Percentiles rank a stretch among this genome's conserved stretches.
Evolutionary conservation across 208 protist species (phyloP).

Genomic region (Tritrichomonas musculus): DNA sequence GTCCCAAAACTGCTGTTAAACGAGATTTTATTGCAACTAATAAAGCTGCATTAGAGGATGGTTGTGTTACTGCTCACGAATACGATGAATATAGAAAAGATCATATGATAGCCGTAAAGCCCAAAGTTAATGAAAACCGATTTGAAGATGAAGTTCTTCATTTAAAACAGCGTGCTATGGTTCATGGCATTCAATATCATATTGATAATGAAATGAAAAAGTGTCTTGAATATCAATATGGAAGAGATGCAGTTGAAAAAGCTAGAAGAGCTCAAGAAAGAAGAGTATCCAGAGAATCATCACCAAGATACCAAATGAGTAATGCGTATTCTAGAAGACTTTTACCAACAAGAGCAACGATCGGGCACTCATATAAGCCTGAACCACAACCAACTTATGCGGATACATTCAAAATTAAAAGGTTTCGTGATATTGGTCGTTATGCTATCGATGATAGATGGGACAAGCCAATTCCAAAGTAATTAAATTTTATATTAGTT

Average conservation of each 20-base stretch:
- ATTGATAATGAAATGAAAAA: not conserved
- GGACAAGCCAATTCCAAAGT: no score
- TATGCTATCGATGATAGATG: not conserved
- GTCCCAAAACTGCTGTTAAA: not conserved
- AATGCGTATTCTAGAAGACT: not conserved
- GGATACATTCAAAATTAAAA: slow-evolving; percentile 15
- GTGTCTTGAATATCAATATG: not conserved
- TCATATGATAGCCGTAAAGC: not conserved
- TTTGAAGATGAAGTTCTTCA: not conserved
- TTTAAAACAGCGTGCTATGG: not conserved
- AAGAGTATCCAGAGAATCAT: no score
- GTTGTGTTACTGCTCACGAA: not conserved
- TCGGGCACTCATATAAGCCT: not conserved
- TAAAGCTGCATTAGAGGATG: not conserved
- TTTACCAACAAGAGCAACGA: not conserved
- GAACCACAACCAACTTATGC: not conserved
- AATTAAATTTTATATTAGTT: no score
- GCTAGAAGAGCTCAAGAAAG: not conserved
- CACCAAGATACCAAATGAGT: not conserved
- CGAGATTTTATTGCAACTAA: not conserved
- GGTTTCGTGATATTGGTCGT: not conserved
- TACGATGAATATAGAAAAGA: not conserved
- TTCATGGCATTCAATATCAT: not conserved
- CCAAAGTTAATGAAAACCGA: not conserved
- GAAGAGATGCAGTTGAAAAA: not conserved